Conservation (phyloP, 805 yeast species). For the Kodamaea sagamina region DNA sequence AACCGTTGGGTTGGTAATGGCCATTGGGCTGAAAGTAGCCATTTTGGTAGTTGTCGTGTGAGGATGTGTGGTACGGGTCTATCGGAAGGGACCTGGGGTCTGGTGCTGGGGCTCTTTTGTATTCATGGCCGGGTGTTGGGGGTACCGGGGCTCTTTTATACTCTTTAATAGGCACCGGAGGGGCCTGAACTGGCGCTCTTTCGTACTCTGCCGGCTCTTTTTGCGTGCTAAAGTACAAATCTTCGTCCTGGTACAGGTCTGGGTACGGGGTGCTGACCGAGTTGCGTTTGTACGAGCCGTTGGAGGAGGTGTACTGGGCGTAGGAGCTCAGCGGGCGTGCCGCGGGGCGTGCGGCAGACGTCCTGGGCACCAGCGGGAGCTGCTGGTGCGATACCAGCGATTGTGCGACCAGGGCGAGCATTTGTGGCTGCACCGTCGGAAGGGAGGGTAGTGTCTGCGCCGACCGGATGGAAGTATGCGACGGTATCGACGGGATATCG, state of each 20-base stretch:
- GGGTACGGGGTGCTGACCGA: slow-evolving; percentile 1
- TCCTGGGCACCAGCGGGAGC: too few relatives aligned
- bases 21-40: slow-evolving; percentile 1
- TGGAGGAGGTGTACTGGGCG: not conserved
- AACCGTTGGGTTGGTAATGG: not conserved
- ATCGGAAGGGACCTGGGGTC: not conserved
- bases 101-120: not conserved
- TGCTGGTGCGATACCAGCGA: too few relatives aligned
- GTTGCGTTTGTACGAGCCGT: not conserved
- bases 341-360: not conserved
- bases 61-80: not conserved
- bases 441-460: too few relatives aligned
- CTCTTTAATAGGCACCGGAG: not conserved
- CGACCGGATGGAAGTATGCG: too few relatives aligned
- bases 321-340: not conserved
- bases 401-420: too few relatives aligned
- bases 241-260: not conserved
- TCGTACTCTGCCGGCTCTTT: not conserved
- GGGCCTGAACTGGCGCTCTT: not conserved
- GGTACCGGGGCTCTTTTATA: not conserved
- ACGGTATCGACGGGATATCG: too few relatives aligned
- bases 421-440: too few relatives aligned
- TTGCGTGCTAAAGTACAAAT: not conserved
- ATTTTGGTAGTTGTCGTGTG: not conserved
- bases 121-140: not conserved